A percentile compares a stretch with the other conserved stretches of the same genome.
These are phyloP conservation scores for Coemansia sp. DNA, from an alignment of 192 early-diverging fungal genomes.

Conservation along the genomic window DNA sequence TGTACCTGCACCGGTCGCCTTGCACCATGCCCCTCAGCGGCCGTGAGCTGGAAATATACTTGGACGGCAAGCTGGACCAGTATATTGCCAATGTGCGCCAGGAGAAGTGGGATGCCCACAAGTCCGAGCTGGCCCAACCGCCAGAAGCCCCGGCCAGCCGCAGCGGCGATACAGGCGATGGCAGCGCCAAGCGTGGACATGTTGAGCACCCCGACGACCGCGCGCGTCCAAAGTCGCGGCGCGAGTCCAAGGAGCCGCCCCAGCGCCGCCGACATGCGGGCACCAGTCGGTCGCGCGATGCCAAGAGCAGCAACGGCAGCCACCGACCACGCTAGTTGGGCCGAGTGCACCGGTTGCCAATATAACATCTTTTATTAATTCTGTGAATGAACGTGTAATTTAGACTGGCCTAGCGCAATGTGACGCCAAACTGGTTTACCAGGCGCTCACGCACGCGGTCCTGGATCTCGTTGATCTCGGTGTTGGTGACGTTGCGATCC, in stretches of 20 bases:
- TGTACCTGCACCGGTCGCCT: conserved; percentile 55
- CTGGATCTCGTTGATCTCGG: conserved; percentile 92
- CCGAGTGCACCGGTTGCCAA: too few relatives aligned
- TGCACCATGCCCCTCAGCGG: conserved; percentile 56
- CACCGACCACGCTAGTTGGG: neutral
- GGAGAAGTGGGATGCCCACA: neutral
- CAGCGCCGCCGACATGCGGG: neutral
- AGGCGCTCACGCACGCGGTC: conserved; percentile 67
- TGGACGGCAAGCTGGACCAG: conserved; percentile 4
- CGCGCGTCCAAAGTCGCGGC: neutral
- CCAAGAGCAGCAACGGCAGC: neutral
- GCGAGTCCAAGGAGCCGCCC: neutral
- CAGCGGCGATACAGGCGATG: neutral
- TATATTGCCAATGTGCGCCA: conserved; percentile 11
- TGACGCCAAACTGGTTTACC: conserved; percentile 63
- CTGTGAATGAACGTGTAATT: neutral
- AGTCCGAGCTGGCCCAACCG: neutral
- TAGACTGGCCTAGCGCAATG: conserved; percentile 58
- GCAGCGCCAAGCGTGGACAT: neutral
- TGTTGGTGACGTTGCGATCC: conserved; percentile 93
- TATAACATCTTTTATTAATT: neutral
- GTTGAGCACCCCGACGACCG: neutral
- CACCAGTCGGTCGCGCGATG: neutral
- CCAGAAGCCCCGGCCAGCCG: neutral
- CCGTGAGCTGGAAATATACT: conserved; percentile 52